Evolutionary conservation across 768 basidiomycete genomes (phyloP).

Genomic region (Termitomyces eurrhizus): DNA sequence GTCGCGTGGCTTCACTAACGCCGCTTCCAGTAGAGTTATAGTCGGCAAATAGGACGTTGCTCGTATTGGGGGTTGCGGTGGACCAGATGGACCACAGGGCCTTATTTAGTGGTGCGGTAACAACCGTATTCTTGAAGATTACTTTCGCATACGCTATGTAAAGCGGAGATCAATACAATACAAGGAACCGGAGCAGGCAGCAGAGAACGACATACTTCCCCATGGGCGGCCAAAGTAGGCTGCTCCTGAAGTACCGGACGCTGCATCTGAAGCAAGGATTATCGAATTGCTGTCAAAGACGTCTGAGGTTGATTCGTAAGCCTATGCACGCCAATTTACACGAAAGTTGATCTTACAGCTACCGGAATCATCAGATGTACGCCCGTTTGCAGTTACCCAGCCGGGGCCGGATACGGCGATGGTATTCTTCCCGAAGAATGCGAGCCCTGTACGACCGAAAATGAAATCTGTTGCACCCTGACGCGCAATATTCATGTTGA

Average conservation of each 20-base stretch:
- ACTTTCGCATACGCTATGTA: conserved; percentile 41
- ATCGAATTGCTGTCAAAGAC: conserved; percentile 43
- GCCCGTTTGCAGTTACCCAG: conserved; percentile 46
- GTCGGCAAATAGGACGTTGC: conserved; percentile 7
- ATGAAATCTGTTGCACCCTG: conserved; percentile 51
- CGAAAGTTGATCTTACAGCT: conserved; percentile 34
- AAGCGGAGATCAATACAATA: background rate
- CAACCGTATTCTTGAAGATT: conserved; percentile 42
- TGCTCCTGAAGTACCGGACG: conserved; percentile 4
- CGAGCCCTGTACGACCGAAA: conserved; percentile 39
- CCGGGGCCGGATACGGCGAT: conserved; percentile 42
- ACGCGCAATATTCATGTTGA: background rate
- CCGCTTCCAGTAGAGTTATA: conserved; percentile 7
- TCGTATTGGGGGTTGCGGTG: conserved; percentile 8
- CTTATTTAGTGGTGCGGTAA: conserved; percentile 35
- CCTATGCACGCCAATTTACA: background rate
- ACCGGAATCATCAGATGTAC: conserved; percentile 38
- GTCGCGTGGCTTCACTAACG: conserved; percentile 17
- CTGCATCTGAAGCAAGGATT: conserved; percentile 25
- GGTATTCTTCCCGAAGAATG: conserved; percentile 48
- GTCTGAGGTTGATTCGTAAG: conserved; percentile 21
- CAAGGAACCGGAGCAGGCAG: background rate
- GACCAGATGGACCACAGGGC: conserved; percentile 20
- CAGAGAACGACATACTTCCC: conserved; percentile 27
- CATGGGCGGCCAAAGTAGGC: conserved; percentile 44